These are phyloP conservation scores for Cladorrhinum samala DNA, from an alignment of 495 filamentous ascomycete species.

Conservation along the genomic window DNA sequence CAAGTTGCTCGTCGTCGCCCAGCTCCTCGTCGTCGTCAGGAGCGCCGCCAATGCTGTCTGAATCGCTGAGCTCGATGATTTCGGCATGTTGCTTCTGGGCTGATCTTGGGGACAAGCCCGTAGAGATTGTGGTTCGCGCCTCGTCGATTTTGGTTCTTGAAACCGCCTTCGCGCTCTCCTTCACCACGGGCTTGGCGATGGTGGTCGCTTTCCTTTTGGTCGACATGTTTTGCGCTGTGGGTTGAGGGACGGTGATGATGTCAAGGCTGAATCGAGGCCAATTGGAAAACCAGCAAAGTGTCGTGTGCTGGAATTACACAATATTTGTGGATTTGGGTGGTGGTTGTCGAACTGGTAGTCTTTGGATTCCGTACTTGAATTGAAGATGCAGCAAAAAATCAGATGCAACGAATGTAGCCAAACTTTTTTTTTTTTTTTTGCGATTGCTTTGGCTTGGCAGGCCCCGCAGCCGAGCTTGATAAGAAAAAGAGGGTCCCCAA, in stretches of 20 bases:
- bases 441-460: conserved; percentile 3
- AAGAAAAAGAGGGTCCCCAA: neutral
- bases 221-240: conserved; percentile 35
- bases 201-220: conserved; percentile 47
- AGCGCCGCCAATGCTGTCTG: conserved; percentile 36
- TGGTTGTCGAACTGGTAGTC: no score
- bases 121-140: conserved; percentile 58
- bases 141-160: conserved; percentile 66
- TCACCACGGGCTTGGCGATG: conserved; percentile 44
- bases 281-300: no score
- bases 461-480: neutral
- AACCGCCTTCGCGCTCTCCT: conserved; percentile 55
- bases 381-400: conserved; percentile 19
- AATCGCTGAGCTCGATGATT: conserved; percentile 51
- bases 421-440: conserved; percentile 25
- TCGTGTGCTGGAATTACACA: no score
- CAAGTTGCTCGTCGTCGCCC: conserved; percentile 14
- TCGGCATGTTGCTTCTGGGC: conserved; percentile 24
- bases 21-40: conserved; percentile 30
- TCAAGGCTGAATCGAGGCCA: neutral
- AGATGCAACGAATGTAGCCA: conserved; percentile 8
- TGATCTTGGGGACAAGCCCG: conserved; percentile 18
- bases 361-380: no score
- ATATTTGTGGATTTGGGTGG: no score
- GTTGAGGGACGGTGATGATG: neutral